These are phyloP conservation scores for Wakefieldia striispora DNA, from an alignment of 768 basidiomycete genomes.

Conservation along the genomic window DNA sequence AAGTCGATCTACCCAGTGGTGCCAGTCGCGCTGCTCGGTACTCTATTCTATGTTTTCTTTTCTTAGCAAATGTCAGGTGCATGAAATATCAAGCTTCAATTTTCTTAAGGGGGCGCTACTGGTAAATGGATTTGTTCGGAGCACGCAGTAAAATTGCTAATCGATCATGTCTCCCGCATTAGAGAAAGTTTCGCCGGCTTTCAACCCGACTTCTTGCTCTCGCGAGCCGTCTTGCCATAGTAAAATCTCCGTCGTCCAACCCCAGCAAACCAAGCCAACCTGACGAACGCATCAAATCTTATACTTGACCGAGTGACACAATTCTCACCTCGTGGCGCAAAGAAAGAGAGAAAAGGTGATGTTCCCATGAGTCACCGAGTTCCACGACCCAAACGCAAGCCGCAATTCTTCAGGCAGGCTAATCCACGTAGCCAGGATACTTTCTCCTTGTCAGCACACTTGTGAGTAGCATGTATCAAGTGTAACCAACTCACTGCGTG, in stretches of 20 bases:
- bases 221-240: slow-evolving; percentile 25
- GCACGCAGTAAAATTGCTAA: slow-evolving; percentile 4
- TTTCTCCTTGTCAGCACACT: slow-evolving; percentile 27
- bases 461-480: background rate
- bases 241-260: slow-evolving; percentile 47
- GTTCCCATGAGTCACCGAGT: slow-evolving; percentile 74
- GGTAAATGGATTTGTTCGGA: slow-evolving; percentile 42
- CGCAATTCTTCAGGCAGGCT: slow-evolving; percentile 57
- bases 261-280: slow-evolving; percentile 56
- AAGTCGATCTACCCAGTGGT: slow-evolving; percentile 19
- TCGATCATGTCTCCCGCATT: background rate
- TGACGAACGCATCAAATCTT: slow-evolving; percentile 21
- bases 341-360: slow-evolving; percentile 61
- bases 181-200: too few relatives aligned
- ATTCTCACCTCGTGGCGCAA: slow-evolving; percentile 50
- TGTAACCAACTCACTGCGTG: slow-evolving; percentile 53
- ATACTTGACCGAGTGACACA: background rate
- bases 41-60: background rate
- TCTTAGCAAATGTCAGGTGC: slow-evolving; percentile 53
- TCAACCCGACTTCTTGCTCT: slow-evolving; percentile 15
- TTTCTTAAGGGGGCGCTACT: too few relatives aligned
- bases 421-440: slow-evolving; percentile 56
- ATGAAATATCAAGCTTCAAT: slow-evolving; percentile 48
- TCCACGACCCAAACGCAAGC: slow-evolving; percentile 56
- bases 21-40: background rate